Evolutionary conservation across 306 rosid genomes (phyloP), one percentile per base, ranked within the genome.

Genomic region (Casuarina equisetifolia): DNA sequence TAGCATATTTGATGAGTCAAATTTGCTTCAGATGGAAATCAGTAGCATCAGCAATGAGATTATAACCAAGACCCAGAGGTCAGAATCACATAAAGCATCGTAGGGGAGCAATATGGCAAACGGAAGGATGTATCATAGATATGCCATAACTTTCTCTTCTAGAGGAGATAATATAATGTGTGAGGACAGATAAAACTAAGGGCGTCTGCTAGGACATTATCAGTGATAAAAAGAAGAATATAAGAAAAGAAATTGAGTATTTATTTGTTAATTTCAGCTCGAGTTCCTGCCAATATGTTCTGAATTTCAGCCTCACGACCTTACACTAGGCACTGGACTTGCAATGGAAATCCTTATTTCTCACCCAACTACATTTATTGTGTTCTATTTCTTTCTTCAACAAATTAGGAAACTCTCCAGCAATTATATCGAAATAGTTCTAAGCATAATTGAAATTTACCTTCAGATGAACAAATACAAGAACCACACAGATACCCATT

Each of bases 21-120:
- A 61, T 61, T 19, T 16, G 10, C 0, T 59, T 59, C 38, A 59
- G 9, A 35, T 61, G 68, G 35, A 32, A 61, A 55, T 17, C 62
- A 55, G 32, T 55, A 62, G 44, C 42, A 62, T 62, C 36, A 12
- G 69, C 69, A 36, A 35, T 35, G 20, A 36, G 19, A 62, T 12
- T 35, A 62, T 62, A 62, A 62, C 64, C 64, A 10, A 32, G 35
- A 58, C 5, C 19, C 45, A 13, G 43, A 36, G 19, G n/a, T 62
- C 40, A 62, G 69, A 62, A 36, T 62, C 42, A 13, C 64, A 9
- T 13, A 62, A 62, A 6, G 69, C 43, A 62, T 36, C 36, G 43
- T n/a, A 61, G n/a, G 35, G n/a, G 43, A 61, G 67, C 16, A 61
- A 13, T 62, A 62, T 36, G 69, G 45, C 69, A 62, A 17, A 62